Base-by-base conservation (phyloP, 2,329 filamentous ascomycete species). In the Colletotrichum tropicale region DNA sequence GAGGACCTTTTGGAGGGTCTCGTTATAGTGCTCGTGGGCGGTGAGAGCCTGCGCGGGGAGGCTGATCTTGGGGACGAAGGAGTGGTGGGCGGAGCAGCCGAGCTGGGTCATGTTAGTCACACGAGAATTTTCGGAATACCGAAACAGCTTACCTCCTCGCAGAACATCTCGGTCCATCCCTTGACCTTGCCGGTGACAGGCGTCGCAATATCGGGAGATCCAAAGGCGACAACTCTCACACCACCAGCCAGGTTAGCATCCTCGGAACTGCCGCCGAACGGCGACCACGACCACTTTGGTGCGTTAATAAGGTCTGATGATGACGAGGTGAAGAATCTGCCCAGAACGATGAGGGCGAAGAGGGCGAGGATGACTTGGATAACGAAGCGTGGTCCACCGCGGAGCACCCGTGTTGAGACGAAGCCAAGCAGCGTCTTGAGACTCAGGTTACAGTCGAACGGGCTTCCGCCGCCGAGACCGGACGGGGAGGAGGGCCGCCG, bases 11-110 rank as follows among this genome's bases (percentile, higher is more conserved):
- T 85, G 80, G 10, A 89, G 78, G 4, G 85, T 88, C 2, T 84
- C 81, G 1, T 88, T 91, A 67, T 92, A 93, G 8, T 89, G 81
- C 36, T 83, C 78, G 77, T 88, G 96, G 76, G 87, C 88, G 3
- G 84, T 93, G 36, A 90, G 86, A 13, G 80, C 83, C 26, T 64
- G 90, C 86, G 26, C 81, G 91, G 71, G 91, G 90, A 1, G 86
- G 64, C 82, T 80, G 13, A 78, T 78, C 4, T 77, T 69, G 4
- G 89, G 89, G 2, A 89, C 81, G 69, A 88, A 85, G 2, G 88
- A 90, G 24, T 88, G 77, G 66, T 89, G 84, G 2, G 83, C 84
- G 18, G 84, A 83, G 80, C 89, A 91, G 30, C 83, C 79, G 10
- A 91, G 81, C 89, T 91, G 66, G 16, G 18, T n/a, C 6, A 12